Evolutionary conservation across 768 basidiomycete species (phyloP).

Genomic region (Tylopilus sp.): DNA sequence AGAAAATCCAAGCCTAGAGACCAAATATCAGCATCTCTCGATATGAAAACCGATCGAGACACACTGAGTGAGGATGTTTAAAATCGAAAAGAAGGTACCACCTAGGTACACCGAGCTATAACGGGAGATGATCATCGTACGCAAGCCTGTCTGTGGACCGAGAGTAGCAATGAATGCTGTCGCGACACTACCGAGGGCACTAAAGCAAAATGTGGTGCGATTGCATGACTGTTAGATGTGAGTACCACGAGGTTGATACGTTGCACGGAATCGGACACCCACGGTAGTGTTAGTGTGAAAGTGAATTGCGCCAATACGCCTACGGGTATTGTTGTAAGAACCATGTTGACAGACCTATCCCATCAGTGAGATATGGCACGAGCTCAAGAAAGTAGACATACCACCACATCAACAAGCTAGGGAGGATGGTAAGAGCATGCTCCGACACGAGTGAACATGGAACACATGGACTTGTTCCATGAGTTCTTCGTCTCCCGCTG

Average conservation of each 20-base stretch:
- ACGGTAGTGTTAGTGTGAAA: slow-evolving; percentile 48
- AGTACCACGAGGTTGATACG: not conserved
- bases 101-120: slow-evolving; percentile 49
- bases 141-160: too few relatives aligned
- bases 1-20: too few relatives aligned
- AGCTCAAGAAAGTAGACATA: slow-evolving; percentile 7
- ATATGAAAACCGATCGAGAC: too few relatives aligned
- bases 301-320: slow-evolving; percentile 46
- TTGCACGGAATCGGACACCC: slow-evolving; percentile 13
- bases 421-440: slow-evolving; percentile 1
- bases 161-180: too few relatives aligned
- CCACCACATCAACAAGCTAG: slow-evolving; percentile 47
- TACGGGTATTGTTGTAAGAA: slow-evolving; percentile 46
- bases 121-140: too few relatives aligned
- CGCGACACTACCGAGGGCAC: too few relatives aligned
- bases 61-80: slow-evolving; percentile 49
- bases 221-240: slow-evolving; percentile 33
- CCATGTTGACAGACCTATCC: slow-evolving; percentile 45
- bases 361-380: not conserved
- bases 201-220: slow-evolving; percentile 47
- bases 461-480: slow-evolving; percentile 40
- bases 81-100: slow-evolving; percentile 44
- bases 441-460: not conserved
- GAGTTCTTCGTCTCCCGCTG: slow-evolving; percentile 42
- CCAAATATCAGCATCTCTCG: too few relatives aligned